Base-by-base conservation (phyloP, 2,329 filamentous ascomycete genomes). In the Didymella sp. region DNA sequence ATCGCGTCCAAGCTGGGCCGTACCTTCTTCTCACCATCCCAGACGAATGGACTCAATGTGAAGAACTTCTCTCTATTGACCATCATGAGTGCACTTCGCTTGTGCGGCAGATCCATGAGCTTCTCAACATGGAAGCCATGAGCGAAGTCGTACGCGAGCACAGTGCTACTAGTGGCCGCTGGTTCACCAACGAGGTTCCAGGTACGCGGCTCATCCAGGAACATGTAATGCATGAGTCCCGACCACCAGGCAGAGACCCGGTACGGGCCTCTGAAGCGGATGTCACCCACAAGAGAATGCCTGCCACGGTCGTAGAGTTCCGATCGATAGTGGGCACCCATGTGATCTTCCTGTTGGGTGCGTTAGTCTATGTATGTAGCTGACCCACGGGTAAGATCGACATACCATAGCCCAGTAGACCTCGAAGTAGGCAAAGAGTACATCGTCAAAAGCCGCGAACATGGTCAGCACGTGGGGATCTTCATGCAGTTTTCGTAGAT, bases 401-500 rank as follows among this genome's bases (percentile, higher is more conserved):
- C 75, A 60, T 76, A 84, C 83, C 79, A 86, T 87, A 31, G 86
- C 88, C 89, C 89, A 93, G 74, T 92, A 93, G 1, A 92, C 80
- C 73, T 94, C 90, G 71, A 90, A 92, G 73, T 93, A 93, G 0
- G 89, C 87, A 73, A 93, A 93, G 44, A 80, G 84, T 2, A 81
- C 82, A 27, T 89, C 87, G 53, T 93, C 84, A 72, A 91, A 94
- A 24, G 84, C 83, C 6, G 87, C 90, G 56, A 93, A 79, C 42
- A 93, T 79, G 22, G 87, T 85, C 49, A 92, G 78, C 60, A 88
- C 85, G 74, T 93, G 90, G 25, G 88, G 85, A 72, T 93, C 90
- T 41, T 85, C 82, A 68, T 91, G 86, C 51, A 89, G 81, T 62
- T 84, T 84, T 27, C 84, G 81, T 48, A 92, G 81, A 73, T 94